Percentiles rank a stretch among this genome's conserved stretches.
phyloP scores from a whole-genome alignment of 208 protist species.

The Leishmania braziliensis region DNA sequence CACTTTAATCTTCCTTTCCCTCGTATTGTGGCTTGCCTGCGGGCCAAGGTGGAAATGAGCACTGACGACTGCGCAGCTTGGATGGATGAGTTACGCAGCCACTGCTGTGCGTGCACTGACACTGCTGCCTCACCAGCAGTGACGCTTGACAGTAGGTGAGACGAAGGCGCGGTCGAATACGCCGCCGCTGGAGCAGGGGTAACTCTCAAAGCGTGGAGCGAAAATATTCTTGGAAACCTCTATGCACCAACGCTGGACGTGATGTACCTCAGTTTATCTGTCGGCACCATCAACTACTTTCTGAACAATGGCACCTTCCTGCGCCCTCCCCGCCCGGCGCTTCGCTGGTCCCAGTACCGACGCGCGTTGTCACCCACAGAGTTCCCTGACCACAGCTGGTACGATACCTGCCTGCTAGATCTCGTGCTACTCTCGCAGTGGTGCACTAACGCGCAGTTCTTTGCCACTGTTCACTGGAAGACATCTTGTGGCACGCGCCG shows the following conservation, averaged over 20 bases:
- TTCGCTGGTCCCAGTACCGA: constrained; percentile 3
- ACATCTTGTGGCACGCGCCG: constrained; percentile 1
- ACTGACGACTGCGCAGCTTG: background rate
- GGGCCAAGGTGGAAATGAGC: background rate
- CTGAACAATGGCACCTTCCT: constrained; percentile 7
- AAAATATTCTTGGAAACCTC: constrained; percentile 1
- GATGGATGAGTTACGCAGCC: background rate
- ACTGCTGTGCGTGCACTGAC: background rate
- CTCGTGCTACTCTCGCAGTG: constrained; percentile 26
- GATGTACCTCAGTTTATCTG: constrained; percentile 18
- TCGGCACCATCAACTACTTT: constrained; percentile 34
- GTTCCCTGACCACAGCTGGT: constrained; percentile 22
- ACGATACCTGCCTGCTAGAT: constrained; percentile 26
- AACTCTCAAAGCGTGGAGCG: constrained; percentile 1
- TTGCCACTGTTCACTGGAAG: constrained; percentile 4
- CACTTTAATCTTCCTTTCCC: constrained; percentile 7
- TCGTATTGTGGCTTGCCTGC: constrained; percentile 5
- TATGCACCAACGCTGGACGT: constrained; percentile 1
- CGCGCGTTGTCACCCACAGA: constrained; percentile 8
- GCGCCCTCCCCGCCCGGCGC: constrained; percentile 16
- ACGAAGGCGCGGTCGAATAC: background rate
- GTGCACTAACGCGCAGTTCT: constrained; percentile 19
- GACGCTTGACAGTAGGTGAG: background rate
- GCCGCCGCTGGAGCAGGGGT: background rate
- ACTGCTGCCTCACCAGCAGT: background rate